These are phyloP conservation scores for Purpureocillium lavendulum DNA, from an alignment of 2,329 filamentous ascomycete genomes.

Conservation along the genomic window DNA sequence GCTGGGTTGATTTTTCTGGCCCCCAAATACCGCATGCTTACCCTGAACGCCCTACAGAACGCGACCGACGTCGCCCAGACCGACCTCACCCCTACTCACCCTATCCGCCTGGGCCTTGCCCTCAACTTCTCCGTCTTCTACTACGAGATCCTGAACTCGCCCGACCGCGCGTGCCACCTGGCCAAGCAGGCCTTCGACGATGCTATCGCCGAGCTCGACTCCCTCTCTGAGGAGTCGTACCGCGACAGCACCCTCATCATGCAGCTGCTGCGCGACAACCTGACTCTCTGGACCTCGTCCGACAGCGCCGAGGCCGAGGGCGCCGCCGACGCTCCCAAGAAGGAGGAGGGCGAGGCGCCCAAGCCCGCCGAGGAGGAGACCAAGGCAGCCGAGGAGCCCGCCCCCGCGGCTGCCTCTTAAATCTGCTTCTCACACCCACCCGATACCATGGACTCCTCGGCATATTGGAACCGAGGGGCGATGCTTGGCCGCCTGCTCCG, in stretches of 20 bases:
- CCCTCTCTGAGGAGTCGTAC: slow-evolving; percentile 95
- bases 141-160: slow-evolving; percentile 98
- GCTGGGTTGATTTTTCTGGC: slow-evolving; percentile 8
- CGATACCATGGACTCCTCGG: slow-evolving; percentile 31
- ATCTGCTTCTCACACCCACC: slow-evolving; percentile 18
- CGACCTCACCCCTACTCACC: slow-evolving; percentile 93
- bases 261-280: slow-evolving; percentile 97
- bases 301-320: slow-evolving; percentile 73
- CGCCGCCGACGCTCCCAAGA: slow-evolving; percentile 47
- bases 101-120: slow-evolving; percentile 93
- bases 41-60: slow-evolving; percentile 47
- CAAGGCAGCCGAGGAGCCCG: slow-evolving; percentile 36
- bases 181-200: slow-evolving; percentile 99
- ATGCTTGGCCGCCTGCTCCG: slow-evolving; percentile 15
- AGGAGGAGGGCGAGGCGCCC: slow-evolving; percentile 48
- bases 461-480: slow-evolving; percentile 25
- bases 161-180: slow-evolving; percentile 93
- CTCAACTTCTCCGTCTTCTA: slow-evolving; percentile 99
- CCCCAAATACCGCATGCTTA: slow-evolving; percentile 2
- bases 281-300: slow-evolving; percentile 95
- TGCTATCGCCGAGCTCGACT: slow-evolving; percentile 97
- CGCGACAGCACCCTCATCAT: slow-evolving; percentile 98
- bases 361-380: slow-evolving; percentile 33
- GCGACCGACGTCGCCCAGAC: slow-evolving; percentile 97
- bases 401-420: slow-evolving; percentile 45